Evolutionary conservation across 495 filamentous ascomycete species (phyloP).

Genomic region (Pseudomonodictys pantanalensis): DNA sequence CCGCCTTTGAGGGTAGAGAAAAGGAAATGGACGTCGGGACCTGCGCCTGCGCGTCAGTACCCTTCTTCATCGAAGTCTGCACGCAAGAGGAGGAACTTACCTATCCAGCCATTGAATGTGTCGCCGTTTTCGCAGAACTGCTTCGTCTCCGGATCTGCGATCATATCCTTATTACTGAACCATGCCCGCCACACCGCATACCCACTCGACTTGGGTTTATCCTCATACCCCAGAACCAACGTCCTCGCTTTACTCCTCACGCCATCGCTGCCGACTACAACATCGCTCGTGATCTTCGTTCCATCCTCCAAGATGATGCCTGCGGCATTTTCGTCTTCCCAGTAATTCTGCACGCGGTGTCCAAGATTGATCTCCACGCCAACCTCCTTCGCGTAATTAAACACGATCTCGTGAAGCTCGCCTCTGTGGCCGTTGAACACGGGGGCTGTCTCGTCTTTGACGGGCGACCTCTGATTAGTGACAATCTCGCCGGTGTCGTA

Average conservation of each 20-base stretch:
- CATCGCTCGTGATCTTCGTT: slow-evolving; percentile 48
- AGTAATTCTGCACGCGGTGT: slow-evolving; percentile 53
- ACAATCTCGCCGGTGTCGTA: slow-evolving; percentile 59
- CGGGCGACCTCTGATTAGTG: slow-evolving; percentile 51
- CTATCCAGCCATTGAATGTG: slow-evolving; percentile 40
- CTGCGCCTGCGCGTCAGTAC: slow-evolving; percentile 46
- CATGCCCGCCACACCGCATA: slow-evolving; percentile 62
- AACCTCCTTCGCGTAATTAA: slow-evolving; percentile 55
- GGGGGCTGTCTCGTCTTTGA: slow-evolving; percentile 49
- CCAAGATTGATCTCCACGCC: slow-evolving; percentile 57
- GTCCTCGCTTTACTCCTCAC: slow-evolving; percentile 59
- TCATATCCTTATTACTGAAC: slow-evolving; percentile 58
- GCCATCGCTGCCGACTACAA: slow-evolving; percentile 61
- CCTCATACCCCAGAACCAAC: slow-evolving; percentile 57
- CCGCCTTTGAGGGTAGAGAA: slow-evolving; percentile 61
- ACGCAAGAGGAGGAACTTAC: slow-evolving; percentile 41
- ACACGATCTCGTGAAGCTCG: slow-evolving; percentile 58
- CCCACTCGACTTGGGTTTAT: slow-evolving; percentile 57
- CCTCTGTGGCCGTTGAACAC: slow-evolving; percentile 61
- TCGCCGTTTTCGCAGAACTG: slow-evolving; percentile 63
- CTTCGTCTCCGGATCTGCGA: slow-evolving; percentile 59
- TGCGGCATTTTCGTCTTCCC: slow-evolving; percentile 49
- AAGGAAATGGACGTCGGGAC: slow-evolving; percentile 64
- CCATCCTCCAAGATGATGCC: slow-evolving; percentile 55
- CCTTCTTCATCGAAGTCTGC: slow-evolving; percentile 40